Evolutionary conservation across 352 stramenopile species (phyloP).

Genomic region (Pythium periplocum): DNA sequence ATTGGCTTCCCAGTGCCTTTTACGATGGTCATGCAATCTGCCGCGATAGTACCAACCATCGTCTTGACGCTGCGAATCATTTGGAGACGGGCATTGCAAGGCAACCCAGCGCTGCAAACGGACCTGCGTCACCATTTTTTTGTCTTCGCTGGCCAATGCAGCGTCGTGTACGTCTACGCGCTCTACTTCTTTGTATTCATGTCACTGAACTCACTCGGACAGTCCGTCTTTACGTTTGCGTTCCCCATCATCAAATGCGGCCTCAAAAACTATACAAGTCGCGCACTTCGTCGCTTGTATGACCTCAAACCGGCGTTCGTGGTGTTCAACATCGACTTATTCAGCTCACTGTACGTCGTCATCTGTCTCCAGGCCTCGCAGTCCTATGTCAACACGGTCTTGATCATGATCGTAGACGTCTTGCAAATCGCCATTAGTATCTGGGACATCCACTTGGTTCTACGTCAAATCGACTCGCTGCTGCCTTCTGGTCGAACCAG

Average conservation of each 20-base stretch:
- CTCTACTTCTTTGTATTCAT: neutral
- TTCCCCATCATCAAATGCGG: neutral
- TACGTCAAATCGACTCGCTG: too few relatives aligned
- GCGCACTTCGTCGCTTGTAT: neutral
- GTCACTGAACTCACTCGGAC: neutral
- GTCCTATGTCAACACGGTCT: neutral
- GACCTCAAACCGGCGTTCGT: neutral
- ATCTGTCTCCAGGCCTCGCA: neutral
- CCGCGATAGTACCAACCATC: neutral
- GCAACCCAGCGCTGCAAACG: too few relatives aligned
- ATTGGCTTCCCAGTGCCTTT: neutral
- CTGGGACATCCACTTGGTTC: too few relatives aligned
- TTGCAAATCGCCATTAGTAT: neutral
- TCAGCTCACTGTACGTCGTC: neutral
- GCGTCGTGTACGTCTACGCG: neutral
- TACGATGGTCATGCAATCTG: neutral
- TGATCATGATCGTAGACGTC: neutral
- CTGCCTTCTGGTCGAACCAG: too few relatives aligned
- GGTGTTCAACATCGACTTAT: conserved; percentile 2
- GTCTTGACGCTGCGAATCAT: too few relatives aligned
- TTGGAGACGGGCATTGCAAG: too few relatives aligned
- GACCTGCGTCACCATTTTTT: too few relatives aligned
- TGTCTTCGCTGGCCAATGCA: neutral
- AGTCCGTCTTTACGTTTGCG: neutral
- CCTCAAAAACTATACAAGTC: conserved; percentile 1